A percentile compares a stretch with the other conserved stretches of the same genome.
Evolutionary conservation across 2,329 filamentous ascomycete genomes (phyloP).

Genomic region (Cercospora sp.): DNA sequence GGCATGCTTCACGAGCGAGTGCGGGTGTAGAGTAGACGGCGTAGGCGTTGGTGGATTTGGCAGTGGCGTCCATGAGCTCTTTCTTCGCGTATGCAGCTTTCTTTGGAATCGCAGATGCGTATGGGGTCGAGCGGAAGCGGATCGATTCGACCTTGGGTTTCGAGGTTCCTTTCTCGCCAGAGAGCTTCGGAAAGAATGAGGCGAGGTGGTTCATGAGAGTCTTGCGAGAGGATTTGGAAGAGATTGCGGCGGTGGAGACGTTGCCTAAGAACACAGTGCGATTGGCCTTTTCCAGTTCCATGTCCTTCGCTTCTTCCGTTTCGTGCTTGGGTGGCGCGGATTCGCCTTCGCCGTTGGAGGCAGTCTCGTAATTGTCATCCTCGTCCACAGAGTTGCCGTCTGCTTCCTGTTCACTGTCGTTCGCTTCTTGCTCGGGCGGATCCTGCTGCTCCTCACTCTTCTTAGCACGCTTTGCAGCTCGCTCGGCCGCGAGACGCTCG

Average conservation of each 20-base stretch:
- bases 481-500: constrained; percentile 31
- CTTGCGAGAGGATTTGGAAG: constrained; percentile 78
- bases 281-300: constrained; percentile 77
- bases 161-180: constrained; percentile 46
- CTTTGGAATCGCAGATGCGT: constrained; percentile 79
- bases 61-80: constrained; percentile 85
- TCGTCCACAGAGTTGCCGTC: constrained; percentile 30
- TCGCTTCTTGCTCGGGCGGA: constrained; percentile 24
- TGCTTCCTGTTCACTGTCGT: constrained; percentile 31
- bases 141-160: constrained; percentile 82
- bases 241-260: constrained; percentile 79
- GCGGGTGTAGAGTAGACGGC: constrained; percentile 76
- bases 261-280: constrained; percentile 94
- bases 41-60: constrained; percentile 92
- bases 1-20: constrained; percentile 73
- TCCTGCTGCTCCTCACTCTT: constrained; percentile 26
- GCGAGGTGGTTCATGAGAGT: constrained; percentile 72
- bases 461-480: constrained; percentile 36
- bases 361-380: constrained; percentile 29
- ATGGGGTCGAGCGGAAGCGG: constrained; percentile 91
- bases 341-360: constrained; percentile 44
- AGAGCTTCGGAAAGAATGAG: constrained; percentile 65
- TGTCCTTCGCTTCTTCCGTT: constrained; percentile 45
- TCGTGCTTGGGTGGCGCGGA: constrained; percentile 62
- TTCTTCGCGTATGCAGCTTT: constrained; percentile 92